Base-by-base conservation (phyloP, 2,329 filamentous ascomycete genomes). In the Aspergillus pseudoterreus region DNA sequence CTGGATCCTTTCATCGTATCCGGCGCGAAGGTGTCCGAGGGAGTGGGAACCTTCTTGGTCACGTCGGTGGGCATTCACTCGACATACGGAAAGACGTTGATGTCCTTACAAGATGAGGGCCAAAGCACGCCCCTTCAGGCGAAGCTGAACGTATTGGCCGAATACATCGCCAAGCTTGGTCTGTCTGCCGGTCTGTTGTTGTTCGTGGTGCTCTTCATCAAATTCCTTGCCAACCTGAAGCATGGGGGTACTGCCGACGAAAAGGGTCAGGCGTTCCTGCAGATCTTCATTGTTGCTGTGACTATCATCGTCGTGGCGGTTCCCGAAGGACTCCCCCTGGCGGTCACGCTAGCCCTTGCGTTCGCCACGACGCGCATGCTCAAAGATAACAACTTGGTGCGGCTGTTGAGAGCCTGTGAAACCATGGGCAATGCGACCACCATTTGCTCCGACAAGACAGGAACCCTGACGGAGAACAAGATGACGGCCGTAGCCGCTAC, bases 1-100 rank as follows among this genome's bases (percentile, higher is more conserved):
- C 74, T 87, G 55, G 88, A 92, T 60, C 88, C 88, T 0, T 92
- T 92, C 68, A 90, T 92, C 55, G 76, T 92, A 4, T 92, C 87
- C 19, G 88, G 88, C 43, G 86, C 86, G 2, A 90, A 90, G 59
- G 84, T 92, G 10, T 83, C 84, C 0, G 86, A 90, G 62, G 88
- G 88, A 49, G 79, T 90, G 6, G 88, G 89, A 9, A 84, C 82
- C 4, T 92, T 90, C 68, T 68, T 92, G 49, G 87, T 91, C 49
- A 90, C 87, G 1, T 82, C 87, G 4, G 84, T 86, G 15, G 88
- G 88, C 56, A 78, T 86, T 33, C 81, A 92, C 67, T 89, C 87
- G 0, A 87, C 82, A 30, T 85, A 88, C 62, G 88, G 88, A 50
- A 88, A 88, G 62, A 90, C 85, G 2, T 81, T 92, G 74, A 86